Conservation (phyloP, 495 filamentous ascomycete genomes). For the Xylaria castorea region DNA sequence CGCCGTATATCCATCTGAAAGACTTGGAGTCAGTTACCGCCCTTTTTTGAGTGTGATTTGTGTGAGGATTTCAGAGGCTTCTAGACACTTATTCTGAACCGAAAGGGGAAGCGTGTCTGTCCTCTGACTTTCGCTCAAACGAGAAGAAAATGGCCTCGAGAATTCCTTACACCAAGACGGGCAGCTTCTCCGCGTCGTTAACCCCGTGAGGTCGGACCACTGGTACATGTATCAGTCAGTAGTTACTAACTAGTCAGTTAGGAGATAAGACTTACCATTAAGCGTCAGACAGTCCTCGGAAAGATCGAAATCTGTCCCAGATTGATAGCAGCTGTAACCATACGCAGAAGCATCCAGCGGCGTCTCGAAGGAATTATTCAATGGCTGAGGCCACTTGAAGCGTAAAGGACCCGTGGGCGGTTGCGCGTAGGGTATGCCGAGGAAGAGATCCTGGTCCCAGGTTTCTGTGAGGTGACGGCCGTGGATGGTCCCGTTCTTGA, state of each 20-base stretch:
- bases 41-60: too few relatives aligned
- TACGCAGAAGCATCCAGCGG: not conserved
- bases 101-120: too few relatives aligned
- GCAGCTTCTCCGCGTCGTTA: constrained; percentile 25
- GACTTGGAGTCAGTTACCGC: too few relatives aligned
- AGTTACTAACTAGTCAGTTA: not conserved
- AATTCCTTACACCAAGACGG: constrained; percentile 59
- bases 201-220: not conserved
- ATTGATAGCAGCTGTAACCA: not conserved
- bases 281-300: constrained; percentile 16
- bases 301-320: not conserved
- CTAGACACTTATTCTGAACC: too few relatives aligned
- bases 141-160: too few relatives aligned
- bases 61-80: too few relatives aligned
- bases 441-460: constrained; percentile 43
- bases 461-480: constrained; percentile 20
- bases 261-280: not conserved
- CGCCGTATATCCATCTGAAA: constrained; percentile 70
- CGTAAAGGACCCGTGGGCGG: constrained; percentile 56
- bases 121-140: too few relatives aligned
- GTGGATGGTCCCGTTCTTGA: constrained; percentile 1
- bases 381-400: constrained; percentile 38
- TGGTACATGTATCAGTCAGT: not conserved
- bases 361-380: not conserved
- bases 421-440: constrained; percentile 63